Evolutionary conservation across 345 rosid species (phyloP), one percentile per base, ranked within the genome.

Genomic region (Lenwebbia sp.): DNA sequence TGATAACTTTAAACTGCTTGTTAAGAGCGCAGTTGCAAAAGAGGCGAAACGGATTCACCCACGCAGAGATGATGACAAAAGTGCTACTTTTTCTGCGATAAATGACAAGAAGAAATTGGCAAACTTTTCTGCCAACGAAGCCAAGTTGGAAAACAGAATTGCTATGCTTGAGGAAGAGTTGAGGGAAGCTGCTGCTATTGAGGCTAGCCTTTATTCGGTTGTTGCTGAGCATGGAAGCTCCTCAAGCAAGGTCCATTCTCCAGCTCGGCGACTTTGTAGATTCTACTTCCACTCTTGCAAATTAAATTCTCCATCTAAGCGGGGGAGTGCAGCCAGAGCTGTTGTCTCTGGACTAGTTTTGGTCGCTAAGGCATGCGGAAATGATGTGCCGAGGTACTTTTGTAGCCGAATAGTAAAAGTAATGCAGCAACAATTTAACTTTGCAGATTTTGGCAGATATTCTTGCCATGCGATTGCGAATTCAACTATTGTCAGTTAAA

Each of bases 201-300:
- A 97, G 93, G 93, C 93, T 85, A 95, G 96, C 82, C 92, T 97
- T 86, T 97, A 96, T 90, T 95, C 98, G 9, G 93, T 97, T 55
- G 94, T 92, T 47, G 96, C 99, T 85, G 99, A 97, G 88, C 99
- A 97, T 85, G 96, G 98, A 44, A 93, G 97, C 91, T 97, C 99
- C 33, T 87, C 87, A 88, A 91, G 89, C 83, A 97, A 97, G 91
- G 94, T 95, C 85, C 96, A 95, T 86, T 95, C 98, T 52, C 96
- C 99, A 19, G 98, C 98, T 85, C 93, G 98, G 85, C 96, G 98
- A 60, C 97, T 97, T 57, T 90, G 95, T 62, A 93, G 99, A 90
- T 97, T 94, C 90, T 97, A 94, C 91, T 58, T 93, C 84, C 98
- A 97, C 89, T 91, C 94, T 87, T 95, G 95, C 88, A 95, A 91